Base-by-base conservation (phyloP, 257 asterid genomes). In the Cinchona pubescens region DNA sequence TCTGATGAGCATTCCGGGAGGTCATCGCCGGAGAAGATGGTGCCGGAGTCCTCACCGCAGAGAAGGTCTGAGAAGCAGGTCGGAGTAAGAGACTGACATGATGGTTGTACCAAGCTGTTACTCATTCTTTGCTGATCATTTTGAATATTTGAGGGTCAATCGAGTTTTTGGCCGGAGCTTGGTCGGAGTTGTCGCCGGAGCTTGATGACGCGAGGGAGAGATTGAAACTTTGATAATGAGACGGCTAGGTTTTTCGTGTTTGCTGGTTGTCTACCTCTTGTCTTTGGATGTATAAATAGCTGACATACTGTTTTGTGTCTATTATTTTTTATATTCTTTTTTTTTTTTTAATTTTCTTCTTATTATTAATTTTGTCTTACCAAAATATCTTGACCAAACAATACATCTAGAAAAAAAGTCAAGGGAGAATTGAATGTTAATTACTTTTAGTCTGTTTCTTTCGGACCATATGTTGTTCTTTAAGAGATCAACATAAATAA, bases 21-120 rank as follows among this genome's bases (percentile, higher is more conserved):
- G 55, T 88, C 96, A 12, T 82, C 87, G 64, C 82, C 82, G 85
- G 95, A 83, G 77, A 88, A 73, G 27, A 94, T 80, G 66, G 74
- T 77, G 68, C 62, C 86, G 79, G 97, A 90, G 73, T 94, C 97
- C 89, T 94, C 97, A 76, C 91, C 84, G 90, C 99, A 94, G 73
- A 92, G 96, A 37, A 94, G 90, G 83, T 89, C 97, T 90, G 97
- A 90, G 87, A 92, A 86, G 89, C 96, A 86, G 76, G 76, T 94
- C 96, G 85, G 96, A 88, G 90, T 83, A 90, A 69, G 93, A 84
- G 74, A 87, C 77, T 32, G 97, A 89, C 98, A 91, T 91, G 85
- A 82, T 82, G 72, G 70, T 69, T 49, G 32, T 67, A 59, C 77
- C 49, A 53, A 55, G 51, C 81, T 48, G 71, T 70, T 66, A 69